A percentile compares a stretch with the other conserved stretches of the same genome.
phyloP scores from a whole-genome alignment of 2,329 filamentous ascomycete genomes.

The Fusarium zealandicum region DNA sequence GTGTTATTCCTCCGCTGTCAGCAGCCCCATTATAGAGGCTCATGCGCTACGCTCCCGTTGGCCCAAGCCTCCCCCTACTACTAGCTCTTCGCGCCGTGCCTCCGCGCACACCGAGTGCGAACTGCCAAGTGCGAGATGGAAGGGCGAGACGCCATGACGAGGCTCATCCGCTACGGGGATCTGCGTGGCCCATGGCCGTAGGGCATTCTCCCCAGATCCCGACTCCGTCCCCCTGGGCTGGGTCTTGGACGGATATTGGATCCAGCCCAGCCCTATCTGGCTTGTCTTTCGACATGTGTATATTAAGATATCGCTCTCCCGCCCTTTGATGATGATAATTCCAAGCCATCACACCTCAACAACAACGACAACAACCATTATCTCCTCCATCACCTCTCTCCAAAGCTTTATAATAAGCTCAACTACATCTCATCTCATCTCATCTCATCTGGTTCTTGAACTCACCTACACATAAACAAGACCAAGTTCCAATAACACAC shows the following conservation, averaged over 20 bases:
- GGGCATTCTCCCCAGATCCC: constrained; percentile 4
- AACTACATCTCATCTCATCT: constrained; percentile 1
- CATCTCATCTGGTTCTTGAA: not conserved
- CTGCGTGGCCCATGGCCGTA: not conserved
- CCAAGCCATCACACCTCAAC: constrained; percentile 15
- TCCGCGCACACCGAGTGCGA: not conserved
- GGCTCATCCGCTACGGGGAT: not conserved
- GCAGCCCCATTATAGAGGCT: constrained; percentile 26
- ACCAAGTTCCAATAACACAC: not conserved
- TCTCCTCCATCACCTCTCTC: constrained; percentile 1
- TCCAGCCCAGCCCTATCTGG: not conserved
- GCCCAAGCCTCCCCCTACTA: not conserved
- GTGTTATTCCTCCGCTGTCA: constrained; percentile 21
- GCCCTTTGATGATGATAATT: constrained; percentile 1
- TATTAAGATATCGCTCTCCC: constrained; percentile 22
- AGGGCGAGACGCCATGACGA: constrained; percentile 20
- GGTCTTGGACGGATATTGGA: no score
- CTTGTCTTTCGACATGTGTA: constrained; percentile 11
- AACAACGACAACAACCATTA: no score
- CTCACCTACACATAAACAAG: not conserved
- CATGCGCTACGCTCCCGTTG: constrained; percentile 5
- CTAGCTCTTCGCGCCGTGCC: no score
- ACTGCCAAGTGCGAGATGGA: constrained; percentile 16
- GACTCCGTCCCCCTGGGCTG: constrained; percentile 13
- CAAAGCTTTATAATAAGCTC: constrained; percentile 26